Base-by-base conservation (phyloP, 495 filamentous ascomycete genomes). In the Xylaria bambusicola region DNA sequence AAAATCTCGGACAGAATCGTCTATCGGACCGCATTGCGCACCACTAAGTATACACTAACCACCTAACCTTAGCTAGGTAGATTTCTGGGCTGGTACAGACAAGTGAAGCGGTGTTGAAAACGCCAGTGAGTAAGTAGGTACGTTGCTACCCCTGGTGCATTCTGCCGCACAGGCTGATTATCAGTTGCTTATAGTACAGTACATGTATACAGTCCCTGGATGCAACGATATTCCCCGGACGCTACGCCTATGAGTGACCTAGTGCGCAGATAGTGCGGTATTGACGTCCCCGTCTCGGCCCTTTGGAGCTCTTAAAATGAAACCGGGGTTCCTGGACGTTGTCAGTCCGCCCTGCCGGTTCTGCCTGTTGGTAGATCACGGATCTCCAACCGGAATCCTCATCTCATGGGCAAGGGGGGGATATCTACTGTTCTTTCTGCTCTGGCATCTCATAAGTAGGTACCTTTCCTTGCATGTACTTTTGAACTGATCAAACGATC, bases 311-410 rank as follows among this genome's bases (percentile, higher is more conserved):
- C 36, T 38, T 23, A 38, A 35, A 31, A 35, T 51, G 27, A 21
- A 27, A 29, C 45, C 47, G 17, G 47, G 47, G 24, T 38, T n/a
- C 49, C 13, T 36, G 26, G 48, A 51, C 20, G 2, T 18, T 54
- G 26, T 44, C 52, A 17, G 26, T 44, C 52, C 52, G 40, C 3
- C 26, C 38, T 15, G 52, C 26, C 26, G 52, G 38, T 54, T 54
- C 52, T 42, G 24, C 52, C 38, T 31, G 26, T 10, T 44, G 26
- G 38, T 54, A 36, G 38, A 54, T 54, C 52, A 18, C 26, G 26
- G 36, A 38, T 38, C 36, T 38, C 13, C 36, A 38, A 3, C 36
- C 36, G 36, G n/a, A 38, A 38, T 15, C 36, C 13, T 38, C 36
- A 38, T 38, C 36, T 38, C 36, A 38, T 38, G 36, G 8, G 36